These are phyloP conservation scores for Flaveria bidentis DNA, from an alignment of 129 eudicot species.

Conservation along the genomic window DNA sequence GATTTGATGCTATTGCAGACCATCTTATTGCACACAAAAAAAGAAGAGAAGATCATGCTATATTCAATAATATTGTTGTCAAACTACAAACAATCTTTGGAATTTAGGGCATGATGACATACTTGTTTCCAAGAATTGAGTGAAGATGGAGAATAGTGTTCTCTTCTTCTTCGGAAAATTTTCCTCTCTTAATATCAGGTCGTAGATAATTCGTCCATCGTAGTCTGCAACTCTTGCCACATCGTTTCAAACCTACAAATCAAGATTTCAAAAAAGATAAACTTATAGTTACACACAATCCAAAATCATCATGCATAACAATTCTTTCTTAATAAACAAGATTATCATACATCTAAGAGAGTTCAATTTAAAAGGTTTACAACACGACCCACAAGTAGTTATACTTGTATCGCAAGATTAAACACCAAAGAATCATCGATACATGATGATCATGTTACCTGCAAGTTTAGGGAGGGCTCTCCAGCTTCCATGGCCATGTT, in stretches of 20 bases:
- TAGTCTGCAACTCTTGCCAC: slow-evolving; percentile 49
- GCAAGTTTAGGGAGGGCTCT: slow-evolving; percentile 54
- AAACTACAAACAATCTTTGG: not conserved
- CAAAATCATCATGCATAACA: not conserved
- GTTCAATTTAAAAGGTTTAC: not conserved
- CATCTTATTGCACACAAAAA: slow-evolving; percentile 28
- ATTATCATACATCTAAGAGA: not conserved
- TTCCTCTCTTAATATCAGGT: slow-evolving; percentile 51
- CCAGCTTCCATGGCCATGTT: slow-evolving; percentile 53
- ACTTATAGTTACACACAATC: not conserved
- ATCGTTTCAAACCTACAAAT: slow-evolving; percentile 41
- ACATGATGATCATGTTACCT: slow-evolving; percentile 4
- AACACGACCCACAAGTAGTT: no score
- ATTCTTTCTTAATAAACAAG: not conserved
- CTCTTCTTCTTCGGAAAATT: slow-evolving; percentile 47
- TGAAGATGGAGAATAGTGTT: slow-evolving; percentile 46
- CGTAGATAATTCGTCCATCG: slow-evolving; percentile 53
- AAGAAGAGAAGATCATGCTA: not conserved
- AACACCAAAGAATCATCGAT: not conserved
- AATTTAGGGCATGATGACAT: slow-evolving; percentile 6
- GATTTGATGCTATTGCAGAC: slow-evolving; percentile 46
- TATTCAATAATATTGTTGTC: not conserved
- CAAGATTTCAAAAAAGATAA: not conserved
- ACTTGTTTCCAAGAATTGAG: slow-evolving; percentile 51
- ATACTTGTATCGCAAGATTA: not conserved